Evolutionary conservation across 306 rosid genomes (phyloP).

Genomic region (Medicago ruthenica): DNA sequence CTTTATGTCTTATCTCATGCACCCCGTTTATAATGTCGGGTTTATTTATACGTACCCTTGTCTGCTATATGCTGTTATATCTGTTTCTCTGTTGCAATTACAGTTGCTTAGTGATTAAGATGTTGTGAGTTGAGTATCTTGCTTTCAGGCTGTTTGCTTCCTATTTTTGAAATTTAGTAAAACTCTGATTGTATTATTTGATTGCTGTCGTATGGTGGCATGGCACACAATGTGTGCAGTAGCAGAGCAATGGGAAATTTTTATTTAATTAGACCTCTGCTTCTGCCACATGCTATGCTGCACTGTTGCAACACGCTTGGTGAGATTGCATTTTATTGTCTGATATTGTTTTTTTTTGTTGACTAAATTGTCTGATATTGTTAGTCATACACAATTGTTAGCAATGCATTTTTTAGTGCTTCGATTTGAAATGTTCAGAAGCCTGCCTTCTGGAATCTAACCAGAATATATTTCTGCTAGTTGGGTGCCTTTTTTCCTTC

Average conservation of each 20-base stretch:
- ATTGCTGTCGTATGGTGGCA: constrained; percentile 9
- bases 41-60: neutral
- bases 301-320: neutral
- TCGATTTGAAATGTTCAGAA: neutral
- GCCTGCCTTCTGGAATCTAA: constrained; percentile 1
- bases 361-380: neutral
- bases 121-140: constrained; percentile 1
- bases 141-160: neutral
- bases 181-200: constrained; percentile 7
- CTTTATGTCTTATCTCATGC: neutral
- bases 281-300: constrained; percentile 10
- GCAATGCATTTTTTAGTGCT: neutral
- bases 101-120: constrained; percentile 2
- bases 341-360: neutral
- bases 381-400: neutral
- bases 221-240: neutral
- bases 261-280: constrained; percentile 9
- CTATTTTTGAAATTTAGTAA: neutral
- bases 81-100: neutral
- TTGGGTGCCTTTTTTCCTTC: neutral
- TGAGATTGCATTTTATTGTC: constrained; percentile 23
- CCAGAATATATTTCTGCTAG: neutral
- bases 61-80: neutral
- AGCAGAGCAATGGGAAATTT: neutral
- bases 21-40: neutral